Evolutionary conservation across 2,329 filamentous ascomycete species (phyloP).

Genomic region (Calycina herbarum): DNA sequence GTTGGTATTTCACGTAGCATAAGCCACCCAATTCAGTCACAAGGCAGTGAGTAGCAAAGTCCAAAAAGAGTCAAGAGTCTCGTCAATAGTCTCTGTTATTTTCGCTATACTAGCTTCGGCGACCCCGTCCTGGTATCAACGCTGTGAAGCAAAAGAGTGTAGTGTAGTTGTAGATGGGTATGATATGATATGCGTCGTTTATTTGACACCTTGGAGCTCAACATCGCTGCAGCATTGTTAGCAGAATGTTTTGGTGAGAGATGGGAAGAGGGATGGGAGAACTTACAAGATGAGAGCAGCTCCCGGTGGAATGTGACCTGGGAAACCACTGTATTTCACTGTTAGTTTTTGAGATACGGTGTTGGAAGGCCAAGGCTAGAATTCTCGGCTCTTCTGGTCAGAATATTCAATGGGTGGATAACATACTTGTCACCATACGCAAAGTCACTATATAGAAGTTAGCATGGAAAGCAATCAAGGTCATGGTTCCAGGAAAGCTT

Average conservation of each 20-base stretch:
- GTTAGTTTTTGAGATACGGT: constrained; percentile 5
- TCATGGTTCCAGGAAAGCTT: constrained; percentile 36
- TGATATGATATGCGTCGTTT: constrained; percentile 23
- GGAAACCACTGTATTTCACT: constrained; percentile 64
- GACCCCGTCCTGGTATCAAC: constrained; percentile 18
- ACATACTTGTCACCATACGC: constrained; percentile 63
- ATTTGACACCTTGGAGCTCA: constrained; percentile 64
- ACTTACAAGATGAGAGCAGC: constrained; percentile 83
- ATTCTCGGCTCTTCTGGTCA: not conserved
- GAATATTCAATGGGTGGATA: not conserved
- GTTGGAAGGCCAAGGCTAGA: too few species aligned
- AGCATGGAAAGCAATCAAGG: constrained; percentile 18
- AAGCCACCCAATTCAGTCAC: too few species aligned
- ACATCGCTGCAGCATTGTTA: constrained; percentile 56
- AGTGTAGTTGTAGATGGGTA: not conserved
- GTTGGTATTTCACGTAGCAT: too few species aligned
- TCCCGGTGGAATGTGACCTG: constrained; percentile 72
- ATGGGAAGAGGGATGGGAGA: not conserved
- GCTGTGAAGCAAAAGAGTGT: constrained; percentile 13
- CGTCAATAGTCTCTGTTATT: not conserved
- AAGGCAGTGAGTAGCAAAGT: not conserved
- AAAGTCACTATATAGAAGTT: constrained; percentile 53
- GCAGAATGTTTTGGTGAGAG: constrained; percentile 5
- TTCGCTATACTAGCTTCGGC: constrained; percentile 17
- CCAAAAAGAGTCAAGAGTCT: not conserved